phyloP scores from a whole-genome alignment of 305 asterid species.

The Striga hermonthica region DNA sequence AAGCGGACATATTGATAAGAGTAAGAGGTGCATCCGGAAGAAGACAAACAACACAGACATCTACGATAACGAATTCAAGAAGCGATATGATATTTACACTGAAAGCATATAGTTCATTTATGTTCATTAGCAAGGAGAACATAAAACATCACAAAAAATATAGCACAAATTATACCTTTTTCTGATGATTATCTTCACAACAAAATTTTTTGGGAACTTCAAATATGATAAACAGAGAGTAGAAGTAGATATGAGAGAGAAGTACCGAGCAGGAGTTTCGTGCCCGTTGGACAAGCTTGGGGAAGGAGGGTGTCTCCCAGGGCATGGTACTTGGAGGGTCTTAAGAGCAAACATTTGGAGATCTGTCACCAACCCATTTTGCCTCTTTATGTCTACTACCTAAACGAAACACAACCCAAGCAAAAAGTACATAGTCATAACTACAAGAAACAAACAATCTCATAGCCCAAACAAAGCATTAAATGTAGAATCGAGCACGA shows the following conservation, averaged over 20 bases:
- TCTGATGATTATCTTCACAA: background rate
- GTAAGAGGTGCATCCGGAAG: slow-evolving; percentile 19
- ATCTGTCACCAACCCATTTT: slow-evolving; percentile 69
- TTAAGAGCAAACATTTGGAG: slow-evolving; percentile 76
- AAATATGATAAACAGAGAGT: background rate
- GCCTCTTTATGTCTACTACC: slow-evolving; percentile 68
- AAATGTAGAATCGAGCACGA: slow-evolving; percentile 8
- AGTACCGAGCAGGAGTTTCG: slow-evolving; percentile 45
- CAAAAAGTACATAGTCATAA: slow-evolving; percentile 10
- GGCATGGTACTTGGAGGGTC: slow-evolving; percentile 63
- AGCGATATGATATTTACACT: background rate
- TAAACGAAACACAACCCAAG: slow-evolving; percentile 30
- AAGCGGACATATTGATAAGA: background rate
- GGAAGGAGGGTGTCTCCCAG: slow-evolving; percentile 72
- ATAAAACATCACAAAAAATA: slow-evolving; percentile 7
- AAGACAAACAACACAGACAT: background rate
- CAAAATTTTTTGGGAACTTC: background rate
- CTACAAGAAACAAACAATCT: slow-evolving; percentile 10
- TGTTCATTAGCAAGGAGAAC: background rate
- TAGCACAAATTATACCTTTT: slow-evolving; percentile 4
- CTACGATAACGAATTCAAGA: too few relatives aligned
- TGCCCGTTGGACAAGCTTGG: slow-evolving; percentile 40
- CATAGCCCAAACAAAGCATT: slow-evolving; percentile 23
- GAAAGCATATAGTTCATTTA: slow-evolving; percentile 9
- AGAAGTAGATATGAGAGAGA: slow-evolving; percentile 8